Percentiles rank a stretch among this genome's conserved stretches.
phyloP scores from a whole-genome alignment of 345 rosid species.

The Triadica sebifera region DNA sequence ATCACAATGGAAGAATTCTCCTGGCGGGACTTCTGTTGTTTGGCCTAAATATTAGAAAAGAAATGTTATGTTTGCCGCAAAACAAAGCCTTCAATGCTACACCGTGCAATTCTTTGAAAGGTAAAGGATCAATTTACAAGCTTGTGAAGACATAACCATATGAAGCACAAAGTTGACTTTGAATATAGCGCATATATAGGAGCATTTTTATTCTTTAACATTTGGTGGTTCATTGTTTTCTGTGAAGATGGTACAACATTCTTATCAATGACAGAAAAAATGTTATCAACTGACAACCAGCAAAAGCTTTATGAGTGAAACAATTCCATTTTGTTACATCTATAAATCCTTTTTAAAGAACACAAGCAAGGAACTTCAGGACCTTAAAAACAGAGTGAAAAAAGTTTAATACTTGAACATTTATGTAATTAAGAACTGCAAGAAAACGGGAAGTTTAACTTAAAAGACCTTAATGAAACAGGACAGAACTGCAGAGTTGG shows the following conservation, averaged over 20 bases:
- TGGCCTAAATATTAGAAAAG: slow-evolving; percentile 37
- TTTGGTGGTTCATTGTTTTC: too few species aligned
- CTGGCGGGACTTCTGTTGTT: slow-evolving; percentile 23
- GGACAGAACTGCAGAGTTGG: slow-evolving; percentile 34
- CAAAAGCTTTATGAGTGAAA: not conserved
- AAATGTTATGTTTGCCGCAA: not conserved
- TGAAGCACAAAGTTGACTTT: too few species aligned
- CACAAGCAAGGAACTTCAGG: not conserved
- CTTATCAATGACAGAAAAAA: too few species aligned
- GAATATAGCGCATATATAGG: too few species aligned
- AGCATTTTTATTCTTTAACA: too few species aligned
- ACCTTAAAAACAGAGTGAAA: too few species aligned
- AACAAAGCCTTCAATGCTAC: not conserved
- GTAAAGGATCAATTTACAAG: not conserved
- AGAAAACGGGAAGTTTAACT: not conserved
- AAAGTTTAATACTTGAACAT: not conserved
- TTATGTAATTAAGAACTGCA: not conserved
- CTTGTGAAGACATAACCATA: too few species aligned
- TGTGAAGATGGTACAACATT: too few species aligned
- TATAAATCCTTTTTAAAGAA: not conserved
- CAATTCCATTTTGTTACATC: not conserved
- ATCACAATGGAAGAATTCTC: slow-evolving; percentile 34
- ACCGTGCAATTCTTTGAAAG: not conserved
- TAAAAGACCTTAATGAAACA: slow-evolving; percentile 45
- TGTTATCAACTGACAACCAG: not conserved